phyloP scores from a whole-genome alignment of 805 yeast species.

The Zygoascus biomembranicola region DNA sequence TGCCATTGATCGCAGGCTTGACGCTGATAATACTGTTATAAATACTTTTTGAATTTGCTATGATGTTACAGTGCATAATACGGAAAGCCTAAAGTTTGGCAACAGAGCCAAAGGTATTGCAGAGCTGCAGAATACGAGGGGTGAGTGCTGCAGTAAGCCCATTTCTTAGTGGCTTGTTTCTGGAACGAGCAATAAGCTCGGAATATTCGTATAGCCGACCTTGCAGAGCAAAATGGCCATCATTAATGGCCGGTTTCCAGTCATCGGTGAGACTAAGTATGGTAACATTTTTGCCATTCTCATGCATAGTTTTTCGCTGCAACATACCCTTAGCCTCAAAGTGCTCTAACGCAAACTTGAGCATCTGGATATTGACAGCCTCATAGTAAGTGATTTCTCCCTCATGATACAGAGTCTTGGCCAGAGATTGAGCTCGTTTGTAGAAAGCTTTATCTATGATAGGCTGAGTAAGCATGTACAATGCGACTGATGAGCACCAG shows the following conservation, averaged over 20 bases:
- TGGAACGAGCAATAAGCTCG: slow-evolving; percentile 27
- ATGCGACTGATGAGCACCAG: slow-evolving; percentile 32
- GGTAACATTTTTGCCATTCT: slow-evolving; percentile 3
- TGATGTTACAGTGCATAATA: too few species aligned
- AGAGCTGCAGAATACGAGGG: slow-evolving; percentile 14
- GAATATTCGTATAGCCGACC: slow-evolving; percentile 27
- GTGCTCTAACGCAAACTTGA: slow-evolving; percentile 29
- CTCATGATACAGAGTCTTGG: slow-evolving; percentile 35
- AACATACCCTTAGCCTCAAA: slow-evolving; percentile 29
- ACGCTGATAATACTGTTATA: too few species aligned
- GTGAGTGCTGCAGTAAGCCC: slow-evolving; percentile 16
- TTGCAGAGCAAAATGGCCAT: slow-evolving; percentile 14
- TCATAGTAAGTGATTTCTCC: slow-evolving; percentile 35
- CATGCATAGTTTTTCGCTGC: slow-evolving; percentile 16
- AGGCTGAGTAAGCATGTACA: slow-evolving; percentile 26
- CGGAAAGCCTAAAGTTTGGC: slow-evolving; percentile 1
- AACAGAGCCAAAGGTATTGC: slow-evolving; percentile 1
- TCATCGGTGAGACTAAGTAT: slow-evolving; percentile 18
- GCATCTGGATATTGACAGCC: slow-evolving; percentile 34
- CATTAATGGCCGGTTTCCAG: slow-evolving; percentile 15
- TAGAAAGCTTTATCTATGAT: slow-evolving; percentile 26
- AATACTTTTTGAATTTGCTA: too few species aligned
- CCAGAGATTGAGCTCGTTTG: slow-evolving; percentile 30
- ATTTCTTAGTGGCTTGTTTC: slow-evolving; percentile 31
- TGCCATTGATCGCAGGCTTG: too few species aligned